Percentiles rank a stretch among this genome's conserved stretches.
Evolutionary conservation across 2,329 filamentous ascomycete species (phyloP).

Genomic region (Calonectria hongkongensis): DNA sequence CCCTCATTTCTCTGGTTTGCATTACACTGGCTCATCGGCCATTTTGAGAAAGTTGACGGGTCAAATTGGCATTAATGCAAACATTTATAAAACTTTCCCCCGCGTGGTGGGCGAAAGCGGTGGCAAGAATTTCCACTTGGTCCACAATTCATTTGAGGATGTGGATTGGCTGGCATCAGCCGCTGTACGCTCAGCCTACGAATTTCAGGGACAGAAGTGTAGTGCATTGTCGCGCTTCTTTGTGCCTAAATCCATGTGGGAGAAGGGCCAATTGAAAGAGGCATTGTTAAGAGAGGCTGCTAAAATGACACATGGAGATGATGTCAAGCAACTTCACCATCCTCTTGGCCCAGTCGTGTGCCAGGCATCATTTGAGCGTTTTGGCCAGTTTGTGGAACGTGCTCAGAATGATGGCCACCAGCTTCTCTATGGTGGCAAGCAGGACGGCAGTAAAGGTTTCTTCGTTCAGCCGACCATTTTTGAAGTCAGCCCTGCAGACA

Average conservation of each 20-base stretch:
- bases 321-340: slow-evolving; percentile 14
- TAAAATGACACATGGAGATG: slow-evolving; percentile 16
- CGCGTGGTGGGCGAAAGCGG: slow-evolving; percentile 2
- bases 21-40: slow-evolving; percentile 3
- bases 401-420: slow-evolving; percentile 11
- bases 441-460: slow-evolving; percentile 13
- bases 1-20: slow-evolving; percentile 3
- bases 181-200: slow-evolving; percentile 10
- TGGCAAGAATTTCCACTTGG: slow-evolving; percentile 10
- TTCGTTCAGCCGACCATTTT: slow-evolving; percentile 3
- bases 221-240: slow-evolving; percentile 7
- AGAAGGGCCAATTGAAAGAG: not conserved
- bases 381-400: not conserved
- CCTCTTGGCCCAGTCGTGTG: slow-evolving; percentile 1
- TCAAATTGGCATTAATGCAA: not conserved
- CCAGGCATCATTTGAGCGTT: not conserved
- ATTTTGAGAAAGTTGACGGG: not conserved
- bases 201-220: slow-evolving; percentile 11
- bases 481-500: not conserved
- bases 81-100: slow-evolving; percentile 4
- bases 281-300: not conserved
- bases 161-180: slow-evolving; percentile 1
- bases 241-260: slow-evolving; percentile 8
- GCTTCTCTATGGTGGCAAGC: not conserved
- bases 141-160: slow-evolving; percentile 10